These are phyloP conservation scores for Naegleria fowleri DNA, from an alignment of 208 protist species.

Conservation along the genomic window DNA sequence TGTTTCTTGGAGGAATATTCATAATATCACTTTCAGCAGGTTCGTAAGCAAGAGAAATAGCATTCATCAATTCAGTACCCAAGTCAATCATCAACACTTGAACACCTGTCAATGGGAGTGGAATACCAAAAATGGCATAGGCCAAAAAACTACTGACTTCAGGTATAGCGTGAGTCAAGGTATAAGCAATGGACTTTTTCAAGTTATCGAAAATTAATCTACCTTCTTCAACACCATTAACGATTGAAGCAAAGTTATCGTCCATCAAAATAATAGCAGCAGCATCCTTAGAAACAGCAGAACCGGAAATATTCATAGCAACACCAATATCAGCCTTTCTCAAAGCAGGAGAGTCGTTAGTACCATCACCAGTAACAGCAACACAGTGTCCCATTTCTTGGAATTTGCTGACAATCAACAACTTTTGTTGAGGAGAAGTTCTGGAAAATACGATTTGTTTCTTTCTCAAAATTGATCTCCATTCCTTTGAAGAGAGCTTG, in stretches of 20 bases:
- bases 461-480: slow-evolving; percentile 35
- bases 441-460: slow-evolving; percentile 75
- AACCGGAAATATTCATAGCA: slow-evolving; percentile 72
- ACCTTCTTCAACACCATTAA: slow-evolving; percentile 69
- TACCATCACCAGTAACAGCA: slow-evolving; percentile 65
- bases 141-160: slow-evolving; percentile 60
- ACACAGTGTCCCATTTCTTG: slow-evolving; percentile 57
- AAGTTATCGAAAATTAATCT: slow-evolving; percentile 80
- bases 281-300: slow-evolving; percentile 60
- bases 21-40: slow-evolving; percentile 61
- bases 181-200: slow-evolving; percentile 77
- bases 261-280: slow-evolving; percentile 73
- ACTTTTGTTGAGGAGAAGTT: slow-evolving; percentile 77
- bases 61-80: slow-evolving; percentile 58
- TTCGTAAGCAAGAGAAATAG: slow-evolving; percentile 64
- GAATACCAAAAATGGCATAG: slow-evolving; percentile 51
- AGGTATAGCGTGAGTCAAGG: slow-evolving; percentile 55
- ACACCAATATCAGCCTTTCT: slow-evolving; percentile 79
- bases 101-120: slow-evolving; percentile 53
- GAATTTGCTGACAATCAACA: slow-evolving; percentile 56
- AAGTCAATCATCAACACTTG: slow-evolving; percentile 67
- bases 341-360: slow-evolving; percentile 58
- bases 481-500: slow-evolving; percentile 27
- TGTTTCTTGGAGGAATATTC: slow-evolving; percentile 51
- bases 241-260: slow-evolving; percentile 82